Evolutionary conservation across 192 early-diverging fungal genomes (phyloP).

Genomic region (Jimgerdemannia lactiflua): DNA sequence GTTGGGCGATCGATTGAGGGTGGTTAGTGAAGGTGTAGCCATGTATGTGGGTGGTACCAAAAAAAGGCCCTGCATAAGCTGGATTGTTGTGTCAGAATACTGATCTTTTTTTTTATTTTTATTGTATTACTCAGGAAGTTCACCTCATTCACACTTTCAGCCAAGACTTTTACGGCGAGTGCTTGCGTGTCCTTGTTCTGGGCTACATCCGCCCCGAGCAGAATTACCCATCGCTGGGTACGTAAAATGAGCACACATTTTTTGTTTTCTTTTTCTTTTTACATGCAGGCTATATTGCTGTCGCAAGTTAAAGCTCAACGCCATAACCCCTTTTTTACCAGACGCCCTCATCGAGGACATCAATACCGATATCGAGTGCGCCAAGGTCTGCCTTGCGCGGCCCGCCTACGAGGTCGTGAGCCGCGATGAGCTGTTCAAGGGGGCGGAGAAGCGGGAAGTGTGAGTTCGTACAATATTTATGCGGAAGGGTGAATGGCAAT

Average conservation of each 20-base stretch:
- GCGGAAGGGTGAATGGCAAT: not conserved
- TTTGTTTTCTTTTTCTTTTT: not conserved
- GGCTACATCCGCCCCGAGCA: constrained; percentile 89
- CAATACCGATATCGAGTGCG: constrained; percentile 81
- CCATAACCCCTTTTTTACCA: constrained; percentile 16
- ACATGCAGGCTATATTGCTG: not conserved
- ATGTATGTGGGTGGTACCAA: too few relatives aligned
- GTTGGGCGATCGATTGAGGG: too few relatives aligned
- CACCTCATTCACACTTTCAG: constrained; percentile 90
- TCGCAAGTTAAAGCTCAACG: not conserved
- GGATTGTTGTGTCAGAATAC: too few relatives aligned
- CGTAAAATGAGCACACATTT: not conserved
- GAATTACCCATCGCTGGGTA: constrained; percentile 85
- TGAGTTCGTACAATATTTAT: too few relatives aligned
- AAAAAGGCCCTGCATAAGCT: too few relatives aligned
- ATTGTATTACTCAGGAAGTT: constrained; percentile 64
- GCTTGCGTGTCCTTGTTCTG: constrained; percentile 79
- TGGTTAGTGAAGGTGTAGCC: too few relatives aligned
- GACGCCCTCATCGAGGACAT: constrained; percentile 94
- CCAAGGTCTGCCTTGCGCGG: constrained; percentile 62
- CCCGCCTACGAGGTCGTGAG: constrained; percentile 50
- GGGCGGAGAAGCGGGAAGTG: constrained; percentile 4
- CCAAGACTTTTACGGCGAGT: constrained; percentile 89
- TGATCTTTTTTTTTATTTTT: not conserved
- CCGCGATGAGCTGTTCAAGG: constrained; percentile 30